Evolutionary conservation across 192 early-diverging fungal genomes (phyloP).

Genomic region (Coemansia brasiliensis): DNA sequence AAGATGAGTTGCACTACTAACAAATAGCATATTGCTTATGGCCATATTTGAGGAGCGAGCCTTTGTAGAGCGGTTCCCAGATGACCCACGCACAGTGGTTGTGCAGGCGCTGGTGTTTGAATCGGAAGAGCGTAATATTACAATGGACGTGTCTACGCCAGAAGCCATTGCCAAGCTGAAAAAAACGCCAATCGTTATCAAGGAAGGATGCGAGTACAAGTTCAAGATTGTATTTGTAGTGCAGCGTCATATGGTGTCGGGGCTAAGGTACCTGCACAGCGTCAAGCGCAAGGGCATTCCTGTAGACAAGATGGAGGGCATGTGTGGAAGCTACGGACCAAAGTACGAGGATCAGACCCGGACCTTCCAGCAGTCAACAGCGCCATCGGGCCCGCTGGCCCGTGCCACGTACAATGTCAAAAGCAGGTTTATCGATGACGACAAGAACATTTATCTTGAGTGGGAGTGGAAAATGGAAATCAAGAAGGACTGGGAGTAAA

Average conservation of each 20-base stretch:
- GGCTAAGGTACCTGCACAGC: slow-evolving; percentile 91
- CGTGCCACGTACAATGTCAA: slow-evolving; percentile 90
- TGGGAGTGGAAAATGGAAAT: slow-evolving; percentile 87
- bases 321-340: slow-evolving; percentile 96
- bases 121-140: slow-evolving; percentile 21
- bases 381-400: slow-evolving; percentile 87
- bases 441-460: slow-evolving; percentile 74
- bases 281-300: slow-evolving; percentile 83
- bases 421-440: slow-evolving; percentile 95
- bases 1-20: neutral
- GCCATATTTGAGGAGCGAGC: too few relatives aligned
- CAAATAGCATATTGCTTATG: too few relatives aligned
- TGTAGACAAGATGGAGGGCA: slow-evolving; percentile 92
- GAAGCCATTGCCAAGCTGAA: slow-evolving; percentile 70
- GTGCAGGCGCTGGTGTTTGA: slow-evolving; percentile 44
- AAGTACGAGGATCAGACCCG: slow-evolving; percentile 75
- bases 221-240: slow-evolving; percentile 93
- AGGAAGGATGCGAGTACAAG: slow-evolving; percentile 92
- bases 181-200: slow-evolving; percentile 80
- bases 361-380: slow-evolving; percentile 79
- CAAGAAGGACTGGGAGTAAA: slow-evolving; percentile 81
- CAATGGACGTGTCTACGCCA: slow-evolving; percentile 55
- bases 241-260: slow-evolving; percentile 93
- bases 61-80: slow-evolving; percentile 44
- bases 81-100: slow-evolving; percentile 63